Evolutionary conservation across 1,139 yeast genomes (phyloP).

Genomic region (Kluyveromyces sp.): DNA sequence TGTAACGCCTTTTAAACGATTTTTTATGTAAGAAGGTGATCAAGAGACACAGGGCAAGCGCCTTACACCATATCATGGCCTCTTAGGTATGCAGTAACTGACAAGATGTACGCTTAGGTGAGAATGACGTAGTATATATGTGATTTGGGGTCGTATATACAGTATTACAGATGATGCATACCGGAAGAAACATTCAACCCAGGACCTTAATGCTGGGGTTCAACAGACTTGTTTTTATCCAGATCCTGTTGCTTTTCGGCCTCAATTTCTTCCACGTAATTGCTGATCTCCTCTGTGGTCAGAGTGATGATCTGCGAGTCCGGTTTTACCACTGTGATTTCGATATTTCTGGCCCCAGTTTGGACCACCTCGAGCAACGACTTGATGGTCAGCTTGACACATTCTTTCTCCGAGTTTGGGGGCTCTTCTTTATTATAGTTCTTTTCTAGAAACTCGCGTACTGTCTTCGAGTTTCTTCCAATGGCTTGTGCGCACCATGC

Average conservation of each 20-base stretch:
- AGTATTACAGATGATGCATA: too few species aligned
- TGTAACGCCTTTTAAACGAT: too few species aligned
- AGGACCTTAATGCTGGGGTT: constrained; percentile 19
- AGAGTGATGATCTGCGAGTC: constrained; percentile 46
- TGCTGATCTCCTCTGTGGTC: constrained; percentile 66
- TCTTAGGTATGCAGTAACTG: too few species aligned
- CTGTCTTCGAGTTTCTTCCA: constrained; percentile 93
- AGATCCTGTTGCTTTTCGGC: constrained; percentile 74
- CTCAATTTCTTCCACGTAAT: constrained; percentile 76
- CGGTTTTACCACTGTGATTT: constrained; percentile 80
- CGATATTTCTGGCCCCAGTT: constrained; percentile 95
- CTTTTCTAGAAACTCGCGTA: constrained; percentile 90
- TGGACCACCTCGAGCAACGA: constrained; percentile 92
- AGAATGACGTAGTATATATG: too few species aligned
- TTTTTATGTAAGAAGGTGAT: too few species aligned
- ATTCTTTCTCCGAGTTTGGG: constrained; percentile 62
- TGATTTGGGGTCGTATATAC: too few species aligned
- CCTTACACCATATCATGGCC: too few species aligned
- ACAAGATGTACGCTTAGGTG: too few species aligned
- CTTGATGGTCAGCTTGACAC: constrained; percentile 76
- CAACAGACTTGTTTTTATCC: constrained; percentile 58
- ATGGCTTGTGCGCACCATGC: constrained; percentile 99
- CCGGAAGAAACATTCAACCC: too few species aligned
- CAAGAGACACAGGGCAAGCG: too few species aligned
- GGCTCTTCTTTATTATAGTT: constrained; percentile 54